These are phyloP conservation scores for Didymella pinodella DNA, from an alignment of 2,329 filamentous ascomycete species.

Conservation along the genomic window DNA sequence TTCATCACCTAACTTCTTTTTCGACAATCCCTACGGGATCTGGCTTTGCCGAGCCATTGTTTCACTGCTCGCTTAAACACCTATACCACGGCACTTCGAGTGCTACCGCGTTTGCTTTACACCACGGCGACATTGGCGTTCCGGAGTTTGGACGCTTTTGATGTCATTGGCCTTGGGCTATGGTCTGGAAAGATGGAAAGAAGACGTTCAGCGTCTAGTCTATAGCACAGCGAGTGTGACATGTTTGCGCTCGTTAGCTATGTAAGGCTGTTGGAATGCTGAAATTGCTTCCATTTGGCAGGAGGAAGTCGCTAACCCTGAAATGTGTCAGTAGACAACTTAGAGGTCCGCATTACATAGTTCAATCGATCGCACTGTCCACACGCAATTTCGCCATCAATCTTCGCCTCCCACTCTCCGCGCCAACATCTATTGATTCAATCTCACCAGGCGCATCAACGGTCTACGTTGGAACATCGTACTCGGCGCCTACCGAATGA, in stretches of 20 bases:
- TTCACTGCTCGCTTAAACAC: slow-evolving; percentile 15
- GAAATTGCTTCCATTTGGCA: slow-evolving; percentile 21
- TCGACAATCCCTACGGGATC: slow-evolving; percentile 24
- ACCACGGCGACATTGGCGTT: slow-evolving; percentile 22
- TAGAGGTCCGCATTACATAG: slow-evolving; percentile 23
- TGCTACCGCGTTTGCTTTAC: slow-evolving; percentile 21
- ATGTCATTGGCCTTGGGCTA: neutral
- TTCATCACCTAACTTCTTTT: slow-evolving; percentile 19
- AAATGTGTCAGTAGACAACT: slow-evolving; percentile 19
- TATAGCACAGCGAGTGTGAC: slow-evolving; percentile 13
- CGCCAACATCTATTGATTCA: neutral
- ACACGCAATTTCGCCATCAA: slow-evolving; percentile 12
- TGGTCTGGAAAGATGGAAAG: slow-evolving; percentile 1
- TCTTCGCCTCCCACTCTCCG: slow-evolving; percentile 4
- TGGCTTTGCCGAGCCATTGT: slow-evolving; percentile 31
- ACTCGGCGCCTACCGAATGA: slow-evolving; percentile 21
- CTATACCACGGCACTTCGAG: slow-evolving; percentile 21
- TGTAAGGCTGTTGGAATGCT: slow-evolving; percentile 23
- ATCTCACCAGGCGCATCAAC: slow-evolving; percentile 1
- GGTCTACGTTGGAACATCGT: neutral
- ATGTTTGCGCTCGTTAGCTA: slow-evolving; percentile 12
- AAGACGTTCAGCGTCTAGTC: slow-evolving; percentile 13
- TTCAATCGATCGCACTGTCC: slow-evolving; percentile 23
- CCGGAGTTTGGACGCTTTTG: slow-evolving; percentile 12
- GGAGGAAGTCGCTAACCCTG: slow-evolving; percentile 16